Conservation (phyloP, 352 stramenopile genomes). For the Phytophthora colocasiae region DNA sequence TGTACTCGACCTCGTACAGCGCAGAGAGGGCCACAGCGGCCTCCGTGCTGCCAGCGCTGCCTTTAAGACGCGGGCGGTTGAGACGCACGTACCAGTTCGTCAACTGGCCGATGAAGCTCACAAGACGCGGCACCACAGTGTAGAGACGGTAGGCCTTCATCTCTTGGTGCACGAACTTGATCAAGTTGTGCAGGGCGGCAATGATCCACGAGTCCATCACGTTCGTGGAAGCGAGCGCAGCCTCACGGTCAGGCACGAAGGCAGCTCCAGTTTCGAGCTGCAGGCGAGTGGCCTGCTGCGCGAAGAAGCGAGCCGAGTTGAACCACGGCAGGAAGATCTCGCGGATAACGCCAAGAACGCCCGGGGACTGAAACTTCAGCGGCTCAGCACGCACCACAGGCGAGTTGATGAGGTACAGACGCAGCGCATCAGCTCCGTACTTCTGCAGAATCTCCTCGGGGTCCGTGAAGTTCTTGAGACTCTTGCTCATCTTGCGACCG, state of each 20-base stretch:
- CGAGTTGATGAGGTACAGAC: slow-evolving; percentile 99
- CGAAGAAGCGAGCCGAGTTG: slow-evolving; percentile 99
- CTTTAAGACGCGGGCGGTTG: slow-evolving; percentile 98
- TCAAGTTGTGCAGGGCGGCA: slow-evolving; percentile 96
- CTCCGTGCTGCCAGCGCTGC: slow-evolving; percentile 89
- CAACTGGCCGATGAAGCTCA: slow-evolving; percentile 98
- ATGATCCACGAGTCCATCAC: slow-evolving; percentile 99
- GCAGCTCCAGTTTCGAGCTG: slow-evolving; percentile 78
- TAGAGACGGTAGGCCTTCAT: slow-evolving; percentile 99
- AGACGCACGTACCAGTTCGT: slow-evolving; percentile 99
- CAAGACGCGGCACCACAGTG: slow-evolving; percentile 98
- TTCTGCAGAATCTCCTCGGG: slow-evolving; percentile 94
- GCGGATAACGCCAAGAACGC: slow-evolving; percentile 97
- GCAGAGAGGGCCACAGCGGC: slow-evolving; percentile 89
- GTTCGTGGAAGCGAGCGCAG: slow-evolving; percentile 93
- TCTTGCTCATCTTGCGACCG: slow-evolving; percentile 99
- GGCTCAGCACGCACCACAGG: slow-evolving; percentile 99
- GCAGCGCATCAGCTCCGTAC: slow-evolving; percentile 98
- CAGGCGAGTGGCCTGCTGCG: slow-evolving; percentile 96
- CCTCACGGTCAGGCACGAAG: slow-evolving; percentile 93
- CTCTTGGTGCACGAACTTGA: slow-evolving; percentile 98
- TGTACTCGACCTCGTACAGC: slow-evolving; percentile 99
- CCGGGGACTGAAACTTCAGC: slow-evolving; percentile 96
- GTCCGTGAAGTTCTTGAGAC: slow-evolving; percentile 99
- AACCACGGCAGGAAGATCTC: slow-evolving; percentile 99